Percentiles rank a stretch among this genome's conserved stretches.
phyloP scores from a whole-genome alignment of 371 early-diverging fungal genomes.

The Apophysomyces variabilis region DNA sequence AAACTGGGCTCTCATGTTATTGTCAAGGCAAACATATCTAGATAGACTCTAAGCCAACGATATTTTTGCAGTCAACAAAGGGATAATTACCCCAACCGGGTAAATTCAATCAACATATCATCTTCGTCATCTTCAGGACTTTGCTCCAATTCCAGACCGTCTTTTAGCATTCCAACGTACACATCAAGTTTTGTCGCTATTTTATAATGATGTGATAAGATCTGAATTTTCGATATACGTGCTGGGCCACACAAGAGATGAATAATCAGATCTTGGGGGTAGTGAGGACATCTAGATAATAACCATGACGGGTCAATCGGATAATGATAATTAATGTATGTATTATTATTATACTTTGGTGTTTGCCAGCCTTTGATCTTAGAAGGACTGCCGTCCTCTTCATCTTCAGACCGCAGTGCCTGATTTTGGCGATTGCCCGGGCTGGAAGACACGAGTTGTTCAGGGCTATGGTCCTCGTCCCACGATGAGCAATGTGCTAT shows the following conservation, averaged over 20 bases:
- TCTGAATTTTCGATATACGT: slow-evolving; percentile 71
- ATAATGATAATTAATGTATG: background rate
- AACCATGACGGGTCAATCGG: background rate
- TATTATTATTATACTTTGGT: slow-evolving; percentile 38
- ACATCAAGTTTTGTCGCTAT: slow-evolving; percentile 80
- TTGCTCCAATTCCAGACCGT: slow-evolving; percentile 24
- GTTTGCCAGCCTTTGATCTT: slow-evolving; percentile 55
- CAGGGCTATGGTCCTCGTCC: slow-evolving; percentile 48
- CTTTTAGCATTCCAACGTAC: slow-evolving; percentile 56
- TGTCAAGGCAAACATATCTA: slow-evolving; percentile 53
- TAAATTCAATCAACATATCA: slow-evolving; percentile 20
- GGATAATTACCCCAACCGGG: slow-evolving; percentile 18
- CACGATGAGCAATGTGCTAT: slow-evolving; percentile 41
- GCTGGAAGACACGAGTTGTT: slow-evolving; percentile 41
- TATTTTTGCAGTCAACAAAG: background rate
- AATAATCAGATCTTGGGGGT: slow-evolving; percentile 74
- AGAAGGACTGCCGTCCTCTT: slow-evolving; percentile 12
- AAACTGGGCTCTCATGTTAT: slow-evolving; percentile 49
- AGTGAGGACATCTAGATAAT: slow-evolving; percentile 65
- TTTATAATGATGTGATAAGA: slow-evolving; percentile 82
- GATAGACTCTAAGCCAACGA: background rate
- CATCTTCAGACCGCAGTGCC: slow-evolving; percentile 9
- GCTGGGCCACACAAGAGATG: slow-evolving; percentile 62
- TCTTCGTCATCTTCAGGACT: slow-evolving; percentile 18
- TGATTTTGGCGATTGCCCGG: slow-evolving; percentile 30